Conservation (phyloP, 345 rosid genomes). For the Euclidium syriacum region DNA sequence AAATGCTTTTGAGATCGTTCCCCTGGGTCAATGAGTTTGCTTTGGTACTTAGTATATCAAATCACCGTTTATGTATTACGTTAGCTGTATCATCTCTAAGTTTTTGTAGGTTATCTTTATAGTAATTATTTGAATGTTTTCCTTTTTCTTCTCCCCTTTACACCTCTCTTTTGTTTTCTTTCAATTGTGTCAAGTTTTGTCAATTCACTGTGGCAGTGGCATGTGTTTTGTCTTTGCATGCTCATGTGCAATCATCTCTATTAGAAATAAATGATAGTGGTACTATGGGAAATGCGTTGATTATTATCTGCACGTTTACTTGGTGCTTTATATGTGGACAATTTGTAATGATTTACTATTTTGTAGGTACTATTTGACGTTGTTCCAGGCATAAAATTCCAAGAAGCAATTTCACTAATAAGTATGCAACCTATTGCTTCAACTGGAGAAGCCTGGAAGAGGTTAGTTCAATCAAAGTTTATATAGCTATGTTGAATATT, state of each 20-base stretch:
- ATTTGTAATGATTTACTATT: conserved; percentile 21
- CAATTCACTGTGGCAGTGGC: background rate
- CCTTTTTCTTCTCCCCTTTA: background rate
- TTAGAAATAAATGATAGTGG: background rate
- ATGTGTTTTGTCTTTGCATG: conserved; percentile 8
- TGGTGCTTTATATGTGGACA: background rate
- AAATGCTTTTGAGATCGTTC: background rate
- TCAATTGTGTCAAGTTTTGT: background rate
- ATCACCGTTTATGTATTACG: background rate
- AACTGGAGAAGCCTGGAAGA: conserved; percentile 69
- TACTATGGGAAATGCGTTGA: background rate
- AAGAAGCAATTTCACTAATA: conserved; percentile 84
- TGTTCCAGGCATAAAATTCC: conserved; percentile 79
- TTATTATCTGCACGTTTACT: background rate
- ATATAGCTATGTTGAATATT: conserved; percentile 5
- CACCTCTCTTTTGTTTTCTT: background rate
- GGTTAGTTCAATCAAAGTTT: conserved; percentile 37
- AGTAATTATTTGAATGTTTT: background rate
- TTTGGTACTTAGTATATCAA: conserved; percentile 1
- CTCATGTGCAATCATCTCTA: background rate
- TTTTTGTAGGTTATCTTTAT: background rate
- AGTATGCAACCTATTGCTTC: conserved; percentile 93
- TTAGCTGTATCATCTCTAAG: background rate
- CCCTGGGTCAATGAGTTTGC: background rate
- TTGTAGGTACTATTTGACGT: conserved; percentile 88